Conservation (phyloP, 164 flowering plant species). For the Magnolia officinalis region DNA sequence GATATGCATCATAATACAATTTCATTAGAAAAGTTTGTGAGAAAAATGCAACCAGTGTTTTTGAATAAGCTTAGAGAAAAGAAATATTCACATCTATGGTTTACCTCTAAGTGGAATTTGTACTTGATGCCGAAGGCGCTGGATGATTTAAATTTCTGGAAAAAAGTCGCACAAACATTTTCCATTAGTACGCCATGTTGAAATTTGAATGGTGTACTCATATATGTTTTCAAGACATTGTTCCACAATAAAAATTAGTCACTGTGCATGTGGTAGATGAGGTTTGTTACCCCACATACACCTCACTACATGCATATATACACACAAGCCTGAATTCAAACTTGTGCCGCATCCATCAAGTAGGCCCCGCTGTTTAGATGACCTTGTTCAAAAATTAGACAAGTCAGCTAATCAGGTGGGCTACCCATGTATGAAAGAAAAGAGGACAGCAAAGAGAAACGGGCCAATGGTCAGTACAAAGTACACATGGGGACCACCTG, state of each 20-base stretch:
- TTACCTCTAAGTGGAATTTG: slow-evolving; percentile 92
- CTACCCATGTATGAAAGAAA: too few species aligned
- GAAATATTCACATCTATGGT: not conserved
- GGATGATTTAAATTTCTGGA: slow-evolving; percentile 82
- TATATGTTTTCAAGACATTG: not conserved
- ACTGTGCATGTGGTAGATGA: not conserved
- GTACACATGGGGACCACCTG: too few species aligned
- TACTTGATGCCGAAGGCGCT: slow-evolving; percentile 90
- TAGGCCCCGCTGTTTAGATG: not conserved
- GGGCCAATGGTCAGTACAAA: too few species aligned
- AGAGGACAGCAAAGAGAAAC: too few species aligned
- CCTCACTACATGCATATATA: not conserved
- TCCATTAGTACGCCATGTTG: not conserved
- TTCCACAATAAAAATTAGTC: not conserved
- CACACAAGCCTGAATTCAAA: too few species aligned
- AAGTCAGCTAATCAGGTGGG: not conserved
- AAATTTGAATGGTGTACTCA: too few species aligned
- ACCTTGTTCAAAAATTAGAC: not conserved
- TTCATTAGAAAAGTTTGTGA: not conserved
- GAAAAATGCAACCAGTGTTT: not conserved
- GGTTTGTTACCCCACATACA: not conserved
- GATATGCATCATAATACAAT: not conserved
- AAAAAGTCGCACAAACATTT: slow-evolving; percentile 6
- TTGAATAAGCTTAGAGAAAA: not conserved
- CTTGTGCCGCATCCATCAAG: not conserved